Base-by-base conservation (phyloP, 306 rosid genomes). In the Cucurbita ficifolia region DNA sequence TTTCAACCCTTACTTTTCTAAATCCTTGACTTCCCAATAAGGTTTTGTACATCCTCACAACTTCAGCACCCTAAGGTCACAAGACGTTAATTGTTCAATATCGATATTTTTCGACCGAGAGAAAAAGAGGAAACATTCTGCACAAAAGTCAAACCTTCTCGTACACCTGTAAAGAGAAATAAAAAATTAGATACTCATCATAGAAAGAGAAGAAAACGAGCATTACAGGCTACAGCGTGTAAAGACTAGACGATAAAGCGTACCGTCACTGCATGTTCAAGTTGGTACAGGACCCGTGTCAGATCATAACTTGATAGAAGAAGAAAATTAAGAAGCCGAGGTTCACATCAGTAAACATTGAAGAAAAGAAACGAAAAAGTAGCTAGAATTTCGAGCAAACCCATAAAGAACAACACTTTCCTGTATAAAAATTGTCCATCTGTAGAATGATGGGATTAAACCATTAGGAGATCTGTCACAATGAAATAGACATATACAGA, bases 341-440 rank as follows among this genome's bases (percentile, higher is more conserved):
- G 73, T 73, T 51, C 68, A 45, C 19, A 46, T 74, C 29, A 58
- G 55, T 40, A 35, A 10, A 36, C 38, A 35, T 56, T n/a, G 11
- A 10, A 70, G 49, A 12, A 73, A 36, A 79, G 65, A 52, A 53
- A 69, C 72, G 59, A n/a, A 51, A 42, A 40, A 55, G 21, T 48
- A 33, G 36, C 42, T 69, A 10, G 70, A n/a, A 71, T 75, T 67
- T 19, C 52, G 54, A 39, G 24, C 63, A 61, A 76, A 29, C 72
- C 69, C 61, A 48, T 48, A 79, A 6, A 61, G 38, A 61, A 70
- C 64, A 4, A 84, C 42, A 83, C 90, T 68, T 82, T 73, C 99
- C 99, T 78, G 99, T 95, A 84, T 95, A 95, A 83, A 95, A 95
- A 84, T 95, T 95, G 89, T 95, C 99, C 99, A 95, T 95, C 99